Evolutionary conservation across 176 grass and related monocot genomes (phyloP).

Genomic region (Musa schizocarpa): DNA sequence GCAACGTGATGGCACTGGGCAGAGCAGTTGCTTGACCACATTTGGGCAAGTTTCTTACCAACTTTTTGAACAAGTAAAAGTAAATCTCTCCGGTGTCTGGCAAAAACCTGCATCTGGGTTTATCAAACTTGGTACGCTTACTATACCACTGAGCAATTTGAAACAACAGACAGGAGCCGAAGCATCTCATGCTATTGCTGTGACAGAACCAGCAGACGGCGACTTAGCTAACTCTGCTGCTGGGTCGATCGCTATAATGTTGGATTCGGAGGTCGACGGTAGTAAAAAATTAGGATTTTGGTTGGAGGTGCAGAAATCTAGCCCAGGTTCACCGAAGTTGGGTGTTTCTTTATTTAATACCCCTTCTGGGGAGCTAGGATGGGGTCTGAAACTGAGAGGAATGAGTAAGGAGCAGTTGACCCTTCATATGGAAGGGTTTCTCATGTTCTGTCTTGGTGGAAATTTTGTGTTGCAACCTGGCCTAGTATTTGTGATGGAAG

Average conservation of each 20-base stretch:
- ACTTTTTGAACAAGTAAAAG: constrained; percentile 19
- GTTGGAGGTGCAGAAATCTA: constrained; percentile 16
- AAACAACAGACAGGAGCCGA: constrained; percentile 8
- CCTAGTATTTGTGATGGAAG: constrained; percentile 25
- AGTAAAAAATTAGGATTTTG: constrained; percentile 26
- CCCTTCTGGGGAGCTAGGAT: constrained; percentile 25
- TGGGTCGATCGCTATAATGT: constrained; percentile 23
- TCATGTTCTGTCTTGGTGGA: constrained; percentile 24
- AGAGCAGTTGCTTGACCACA: constrained; percentile 19
- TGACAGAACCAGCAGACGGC: neutral
- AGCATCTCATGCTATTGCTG: neutral
- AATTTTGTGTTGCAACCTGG: constrained; percentile 31
- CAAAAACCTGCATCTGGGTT: constrained; percentile 16
- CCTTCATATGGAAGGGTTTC: constrained; percentile 36
- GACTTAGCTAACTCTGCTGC: neutral
- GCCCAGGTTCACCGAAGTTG: constrained; percentile 9
- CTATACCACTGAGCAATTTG: constrained; percentile 20
- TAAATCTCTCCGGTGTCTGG: constrained; percentile 27
- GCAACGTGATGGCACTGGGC: constrained; percentile 9
- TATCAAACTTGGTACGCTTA: constrained; percentile 22
- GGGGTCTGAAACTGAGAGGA: constrained; percentile 24
- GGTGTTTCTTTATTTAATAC: constrained; percentile 28
- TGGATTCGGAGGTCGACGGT: constrained; percentile 20
- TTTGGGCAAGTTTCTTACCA: constrained; percentile 29
- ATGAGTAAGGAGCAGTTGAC: constrained; percentile 7